These are phyloP conservation scores for Gossypium longicalyx DNA, from an alignment of 345 rosid species.

Conservation along the genomic window DNA sequence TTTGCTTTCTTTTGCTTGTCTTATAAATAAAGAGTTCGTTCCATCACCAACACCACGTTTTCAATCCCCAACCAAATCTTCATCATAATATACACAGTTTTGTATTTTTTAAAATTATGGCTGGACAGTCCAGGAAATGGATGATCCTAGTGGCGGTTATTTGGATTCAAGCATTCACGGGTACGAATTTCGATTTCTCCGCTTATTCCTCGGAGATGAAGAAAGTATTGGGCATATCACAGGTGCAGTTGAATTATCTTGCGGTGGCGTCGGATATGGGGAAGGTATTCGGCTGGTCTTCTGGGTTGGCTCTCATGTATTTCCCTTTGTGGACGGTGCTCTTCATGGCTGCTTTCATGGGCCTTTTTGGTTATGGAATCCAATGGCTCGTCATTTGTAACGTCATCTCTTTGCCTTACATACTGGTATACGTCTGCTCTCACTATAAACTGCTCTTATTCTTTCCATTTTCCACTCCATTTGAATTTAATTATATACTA, in stretches of 20 bases:
- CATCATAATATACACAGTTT: neutral
- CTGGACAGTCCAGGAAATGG: constrained; percentile 86
- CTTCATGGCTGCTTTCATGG: constrained; percentile 80
- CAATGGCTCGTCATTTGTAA: constrained; percentile 77
- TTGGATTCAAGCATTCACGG: constrained; percentile 97
- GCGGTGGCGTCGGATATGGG: constrained; percentile 97
- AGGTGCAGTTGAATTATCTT: constrained; percentile 80
- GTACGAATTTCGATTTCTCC: constrained; percentile 95
- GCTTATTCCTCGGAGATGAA: constrained; percentile 79
- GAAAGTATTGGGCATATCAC: constrained; percentile 71
- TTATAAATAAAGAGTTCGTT: neutral
- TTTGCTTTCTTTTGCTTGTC: no score
- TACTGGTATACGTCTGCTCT: constrained; percentile 43
- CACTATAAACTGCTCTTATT: neutral
- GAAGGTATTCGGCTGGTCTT: constrained; percentile 90
- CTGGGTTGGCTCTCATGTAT: constrained; percentile 76
- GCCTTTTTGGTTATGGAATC: constrained; percentile 72
- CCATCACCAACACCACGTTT: neutral
- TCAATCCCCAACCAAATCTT: neutral
- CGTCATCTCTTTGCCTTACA: constrained; percentile 64
- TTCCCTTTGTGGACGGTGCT: constrained; percentile 72
- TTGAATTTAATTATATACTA: no score
- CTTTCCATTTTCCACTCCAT: neutral
- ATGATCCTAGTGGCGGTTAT: constrained; percentile 89
- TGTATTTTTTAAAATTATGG: constrained; percentile 33